Conservation (phyloP, 139 green algal genomes). For the Chlorella ohadii region DNA sequence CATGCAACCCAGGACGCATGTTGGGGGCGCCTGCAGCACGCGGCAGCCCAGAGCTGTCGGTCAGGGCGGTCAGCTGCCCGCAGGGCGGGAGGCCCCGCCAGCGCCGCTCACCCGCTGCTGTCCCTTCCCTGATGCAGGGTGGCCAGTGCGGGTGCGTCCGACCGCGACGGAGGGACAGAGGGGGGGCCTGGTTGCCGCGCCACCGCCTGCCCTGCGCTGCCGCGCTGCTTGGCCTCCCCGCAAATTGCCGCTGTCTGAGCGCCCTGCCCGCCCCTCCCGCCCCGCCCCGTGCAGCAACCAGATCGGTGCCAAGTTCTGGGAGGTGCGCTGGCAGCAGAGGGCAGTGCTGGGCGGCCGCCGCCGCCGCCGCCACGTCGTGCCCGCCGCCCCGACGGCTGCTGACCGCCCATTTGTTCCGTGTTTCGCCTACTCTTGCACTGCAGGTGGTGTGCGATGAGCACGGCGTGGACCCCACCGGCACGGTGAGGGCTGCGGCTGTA, state of each 20-base stretch:
- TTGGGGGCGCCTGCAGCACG: no score
- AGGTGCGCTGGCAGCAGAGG: slow-evolving; percentile 56
- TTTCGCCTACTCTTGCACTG: not conserved
- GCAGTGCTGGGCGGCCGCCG: not conserved
- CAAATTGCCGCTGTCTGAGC: not conserved
- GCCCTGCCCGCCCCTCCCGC: slow-evolving; percentile 59
- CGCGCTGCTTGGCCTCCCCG: no score
- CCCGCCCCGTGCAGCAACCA: slow-evolving; percentile 98
- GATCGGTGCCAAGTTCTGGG: slow-evolving; percentile 98
- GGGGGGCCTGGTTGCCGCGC: no score
- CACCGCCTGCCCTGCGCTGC: no score
- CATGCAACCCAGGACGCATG: no score
- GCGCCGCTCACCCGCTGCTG: no score
- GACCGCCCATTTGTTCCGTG: not conserved
- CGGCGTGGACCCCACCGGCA: slow-evolving; percentile 94
- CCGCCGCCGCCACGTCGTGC: not conserved
- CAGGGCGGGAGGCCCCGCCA: no score
- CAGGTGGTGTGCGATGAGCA: slow-evolving; percentile 89
- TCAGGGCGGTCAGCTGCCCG: no score
- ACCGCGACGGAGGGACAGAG: no score
- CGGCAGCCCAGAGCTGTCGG: no score
- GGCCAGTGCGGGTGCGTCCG: no score
- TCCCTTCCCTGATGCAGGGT: no score
- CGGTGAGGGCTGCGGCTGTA: slow-evolving; percentile 52
- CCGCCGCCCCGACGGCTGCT: not conserved